phyloP scores from a whole-genome alignment of 23 red algal genomes.

The Gracilaria gracilis region DNA sequence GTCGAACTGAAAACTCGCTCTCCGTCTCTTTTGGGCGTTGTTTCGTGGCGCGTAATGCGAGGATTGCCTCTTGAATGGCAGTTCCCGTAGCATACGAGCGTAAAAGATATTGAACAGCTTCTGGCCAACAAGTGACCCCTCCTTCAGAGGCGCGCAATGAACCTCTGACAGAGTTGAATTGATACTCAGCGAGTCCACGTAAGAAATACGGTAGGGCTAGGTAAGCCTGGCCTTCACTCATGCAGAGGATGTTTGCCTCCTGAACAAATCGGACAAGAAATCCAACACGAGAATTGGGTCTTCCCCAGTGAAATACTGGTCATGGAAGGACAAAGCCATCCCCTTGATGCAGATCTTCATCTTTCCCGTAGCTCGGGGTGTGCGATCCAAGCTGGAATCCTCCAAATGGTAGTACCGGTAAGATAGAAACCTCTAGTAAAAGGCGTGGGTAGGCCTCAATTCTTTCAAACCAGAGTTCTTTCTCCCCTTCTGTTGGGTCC shows the following conservation, averaged over 20 bases:
- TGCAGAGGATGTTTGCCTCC: background rate
- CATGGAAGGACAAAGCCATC: background rate
- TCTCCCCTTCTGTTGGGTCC: background rate
- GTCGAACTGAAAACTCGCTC: background rate
- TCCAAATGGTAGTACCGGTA: constrained; percentile 15
- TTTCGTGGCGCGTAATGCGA: background rate
- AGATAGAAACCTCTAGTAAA: background rate
- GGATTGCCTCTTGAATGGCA: background rate
- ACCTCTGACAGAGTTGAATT: background rate
- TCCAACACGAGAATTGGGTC: background rate
- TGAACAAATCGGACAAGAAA: too few species aligned
- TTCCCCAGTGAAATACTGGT: background rate
- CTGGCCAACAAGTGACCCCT: constrained; percentile 1
- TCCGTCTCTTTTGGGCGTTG: background rate
- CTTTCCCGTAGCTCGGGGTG: background rate
- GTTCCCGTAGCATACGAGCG: background rate
- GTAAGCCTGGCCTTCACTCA: background rate
- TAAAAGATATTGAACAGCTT: background rate
- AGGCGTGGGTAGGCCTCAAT: background rate
- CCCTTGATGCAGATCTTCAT: background rate
- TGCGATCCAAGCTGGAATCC: background rate
- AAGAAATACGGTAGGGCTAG: constrained; percentile 8
- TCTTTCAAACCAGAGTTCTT: background rate
- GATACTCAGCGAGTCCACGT: background rate
- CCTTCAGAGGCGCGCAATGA: background rate